Conservation (phyloP, 2,329 filamentous ascomycete genomes). For the Xylariales sp. region DNA sequence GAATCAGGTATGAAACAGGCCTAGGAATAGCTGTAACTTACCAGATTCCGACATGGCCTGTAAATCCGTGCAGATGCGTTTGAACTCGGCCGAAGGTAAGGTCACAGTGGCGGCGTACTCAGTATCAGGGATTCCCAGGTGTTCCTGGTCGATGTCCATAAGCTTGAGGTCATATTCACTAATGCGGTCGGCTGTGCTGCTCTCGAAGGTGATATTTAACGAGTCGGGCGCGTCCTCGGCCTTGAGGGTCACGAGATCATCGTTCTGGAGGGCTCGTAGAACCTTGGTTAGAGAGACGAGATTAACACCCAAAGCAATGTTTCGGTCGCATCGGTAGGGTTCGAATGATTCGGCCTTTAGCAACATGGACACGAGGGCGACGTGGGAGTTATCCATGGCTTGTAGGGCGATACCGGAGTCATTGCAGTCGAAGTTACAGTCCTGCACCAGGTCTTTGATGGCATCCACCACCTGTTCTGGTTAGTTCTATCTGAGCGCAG, state of each 20-base stretch:
- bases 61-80: conserved; percentile 93
- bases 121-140: conserved; percentile 98
- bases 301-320: conserved; percentile 98
- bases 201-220: conserved; percentile 96
- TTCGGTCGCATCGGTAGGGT: conserved; percentile 97
- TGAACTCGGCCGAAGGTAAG: conserved; percentile 91
- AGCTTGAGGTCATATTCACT: conserved; percentile 99
- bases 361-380: conserved; percentile 98
- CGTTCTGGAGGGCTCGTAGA: conserved; percentile 90
- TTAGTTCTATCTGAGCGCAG: conserved; percentile 38
- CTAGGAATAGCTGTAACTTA: conserved; percentile 59
- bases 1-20: neutral
- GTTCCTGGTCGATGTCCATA: conserved; percentile 99
- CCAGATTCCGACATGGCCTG: conserved; percentile 94
- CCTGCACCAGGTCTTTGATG: conserved; percentile 98
- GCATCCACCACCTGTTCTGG: conserved; percentile 86
- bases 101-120: conserved; percentile 92
- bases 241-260: conserved; percentile 95
- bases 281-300: conserved; percentile 97
- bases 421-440: conserved; percentile 99
- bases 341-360: conserved; percentile 95
- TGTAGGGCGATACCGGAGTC: conserved; percentile 98
- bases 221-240: conserved; percentile 96
- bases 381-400: conserved; percentile 99
- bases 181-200: conserved; percentile 84